phyloP scores from a whole-genome alignment of 73 alveolate species.

The Paramecium sexaurelia region DNA sequence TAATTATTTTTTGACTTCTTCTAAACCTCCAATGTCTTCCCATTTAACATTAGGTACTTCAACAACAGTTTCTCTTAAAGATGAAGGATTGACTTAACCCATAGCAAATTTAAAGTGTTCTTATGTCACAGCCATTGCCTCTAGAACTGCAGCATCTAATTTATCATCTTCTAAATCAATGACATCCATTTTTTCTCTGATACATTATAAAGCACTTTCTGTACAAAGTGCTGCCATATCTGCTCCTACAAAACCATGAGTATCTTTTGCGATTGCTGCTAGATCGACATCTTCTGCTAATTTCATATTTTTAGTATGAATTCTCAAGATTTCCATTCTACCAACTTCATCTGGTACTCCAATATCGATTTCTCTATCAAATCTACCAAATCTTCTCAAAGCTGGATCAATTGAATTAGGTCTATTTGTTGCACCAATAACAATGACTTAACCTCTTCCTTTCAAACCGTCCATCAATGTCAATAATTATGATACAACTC shows the following conservation, averaged over 20 bases:
- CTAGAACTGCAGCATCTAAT: constrained; percentile 87
- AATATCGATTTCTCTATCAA: constrained; percentile 95
- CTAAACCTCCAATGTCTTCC: constrained; percentile 99
- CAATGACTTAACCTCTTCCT: constrained; percentile 95
- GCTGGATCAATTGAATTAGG: constrained; percentile 98
- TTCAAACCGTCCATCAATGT: constrained; percentile 96
- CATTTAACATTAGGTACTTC: constrained; percentile 97
- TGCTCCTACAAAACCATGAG: constrained; percentile 86
- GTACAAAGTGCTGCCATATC: constrained; percentile 72
- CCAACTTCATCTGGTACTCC: constrained; percentile 99
- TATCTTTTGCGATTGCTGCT: constrained; percentile 90
- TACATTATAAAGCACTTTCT: constrained; percentile 86
- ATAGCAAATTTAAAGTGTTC: constrained; percentile 95
- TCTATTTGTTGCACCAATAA: constrained; percentile 98
- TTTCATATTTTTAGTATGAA: constrained; percentile 97
- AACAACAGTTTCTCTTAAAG: constrained; percentile 88
- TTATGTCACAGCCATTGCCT: constrained; percentile 97
- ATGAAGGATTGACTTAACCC: constrained; percentile 90
- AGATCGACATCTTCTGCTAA: constrained; percentile 96
- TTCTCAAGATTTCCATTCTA: constrained; percentile 83
- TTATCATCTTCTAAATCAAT: constrained; percentile 97
- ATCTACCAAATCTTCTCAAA: constrained; percentile 97
- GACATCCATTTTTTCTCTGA: constrained; percentile 98
- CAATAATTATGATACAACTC: constrained; percentile 96
- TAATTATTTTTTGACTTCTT: constrained; percentile 91